Conservation (phyloP, 164 flowering plant species). For the Litsea cubeba region DNA sequence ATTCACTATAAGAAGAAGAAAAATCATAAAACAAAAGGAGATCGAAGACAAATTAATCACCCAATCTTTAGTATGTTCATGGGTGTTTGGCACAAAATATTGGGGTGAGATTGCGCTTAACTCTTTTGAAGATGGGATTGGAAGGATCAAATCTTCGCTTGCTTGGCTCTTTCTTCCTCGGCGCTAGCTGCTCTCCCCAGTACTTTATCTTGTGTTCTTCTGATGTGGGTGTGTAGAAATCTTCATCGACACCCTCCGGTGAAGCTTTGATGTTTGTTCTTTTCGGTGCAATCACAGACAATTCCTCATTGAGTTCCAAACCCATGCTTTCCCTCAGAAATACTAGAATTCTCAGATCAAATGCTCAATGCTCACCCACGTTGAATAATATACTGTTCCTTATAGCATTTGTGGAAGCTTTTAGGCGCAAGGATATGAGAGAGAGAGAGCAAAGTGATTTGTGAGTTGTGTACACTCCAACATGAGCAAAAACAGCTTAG, state of each 20-base stretch:
- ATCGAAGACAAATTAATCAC: neutral
- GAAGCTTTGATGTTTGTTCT: neutral
- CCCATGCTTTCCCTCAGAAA: neutral
- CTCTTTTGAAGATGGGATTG: neutral
- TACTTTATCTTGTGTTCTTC: neutral
- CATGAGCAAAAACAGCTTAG: too few species aligned
- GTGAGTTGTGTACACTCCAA: too few species aligned
- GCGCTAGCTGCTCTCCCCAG: neutral
- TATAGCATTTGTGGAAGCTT: neutral
- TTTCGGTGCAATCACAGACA: neutral
- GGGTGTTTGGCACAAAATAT: neutral
- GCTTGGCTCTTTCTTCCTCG: neutral
- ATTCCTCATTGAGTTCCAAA: neutral
- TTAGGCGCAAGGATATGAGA: neutral
- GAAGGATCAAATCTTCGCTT: conserved; percentile 2
- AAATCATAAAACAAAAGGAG: neutral
- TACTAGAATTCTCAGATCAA: neutral
- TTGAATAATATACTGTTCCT: neutral
- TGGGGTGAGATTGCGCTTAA: neutral
- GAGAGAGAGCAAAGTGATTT: too few species aligned
- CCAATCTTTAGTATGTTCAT: neutral
- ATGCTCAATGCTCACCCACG: neutral
- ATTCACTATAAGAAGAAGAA: neutral
- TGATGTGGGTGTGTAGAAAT: conserved; percentile 3
- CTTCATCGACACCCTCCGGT: neutral